Percentiles rank a stretch among this genome's conserved stretches.
Evolutionary conservation across 352 stramenopile species (phyloP).

Genomic region (Pythium apleroticum): DNA sequence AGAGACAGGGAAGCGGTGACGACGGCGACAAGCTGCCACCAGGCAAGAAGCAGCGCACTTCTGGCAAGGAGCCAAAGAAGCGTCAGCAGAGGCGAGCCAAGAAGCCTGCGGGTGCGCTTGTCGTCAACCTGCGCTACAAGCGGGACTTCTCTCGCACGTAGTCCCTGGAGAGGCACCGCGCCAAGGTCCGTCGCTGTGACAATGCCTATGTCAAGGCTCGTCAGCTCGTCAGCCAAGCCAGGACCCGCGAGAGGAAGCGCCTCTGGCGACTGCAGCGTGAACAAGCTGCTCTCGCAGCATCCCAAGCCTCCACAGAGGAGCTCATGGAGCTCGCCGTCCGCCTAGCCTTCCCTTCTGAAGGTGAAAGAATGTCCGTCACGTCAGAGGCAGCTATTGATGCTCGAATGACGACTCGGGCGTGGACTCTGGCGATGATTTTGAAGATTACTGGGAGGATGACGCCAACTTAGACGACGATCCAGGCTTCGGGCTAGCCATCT

Average conservation of each 20-base stretch:
- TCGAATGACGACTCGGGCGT: neutral
- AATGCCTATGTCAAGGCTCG: neutral
- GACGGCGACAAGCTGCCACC: neutral
- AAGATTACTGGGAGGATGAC: neutral
- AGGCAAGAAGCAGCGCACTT: neutral
- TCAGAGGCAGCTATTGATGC: neutral
- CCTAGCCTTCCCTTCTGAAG: neutral
- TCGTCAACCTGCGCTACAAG: constrained; percentile 9
- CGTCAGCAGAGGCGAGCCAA: constrained; percentile 2
- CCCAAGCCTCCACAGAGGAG: neutral
- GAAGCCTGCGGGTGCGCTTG: constrained; percentile 2
- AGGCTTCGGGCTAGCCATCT: neutral
- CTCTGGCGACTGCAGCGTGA: neutral
- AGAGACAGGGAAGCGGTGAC: neutral
- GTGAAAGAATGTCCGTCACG: neutral
- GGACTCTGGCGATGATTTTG: neutral
- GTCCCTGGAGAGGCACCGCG: neutral
- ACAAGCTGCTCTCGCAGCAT: neutral
- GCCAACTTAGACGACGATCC: neutral
- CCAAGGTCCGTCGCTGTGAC: constrained; percentile 5
- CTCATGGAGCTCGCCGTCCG: neutral
- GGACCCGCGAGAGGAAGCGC: neutral
- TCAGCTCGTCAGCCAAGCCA: neutral
- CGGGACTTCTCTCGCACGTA: neutral
- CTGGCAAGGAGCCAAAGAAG: constrained; percentile 2